These are phyloP conservation scores for Colletotrichum cordylinicola DNA, from an alignment of 2,329 filamentous ascomycete species.

Conservation along the genomic window DNA sequence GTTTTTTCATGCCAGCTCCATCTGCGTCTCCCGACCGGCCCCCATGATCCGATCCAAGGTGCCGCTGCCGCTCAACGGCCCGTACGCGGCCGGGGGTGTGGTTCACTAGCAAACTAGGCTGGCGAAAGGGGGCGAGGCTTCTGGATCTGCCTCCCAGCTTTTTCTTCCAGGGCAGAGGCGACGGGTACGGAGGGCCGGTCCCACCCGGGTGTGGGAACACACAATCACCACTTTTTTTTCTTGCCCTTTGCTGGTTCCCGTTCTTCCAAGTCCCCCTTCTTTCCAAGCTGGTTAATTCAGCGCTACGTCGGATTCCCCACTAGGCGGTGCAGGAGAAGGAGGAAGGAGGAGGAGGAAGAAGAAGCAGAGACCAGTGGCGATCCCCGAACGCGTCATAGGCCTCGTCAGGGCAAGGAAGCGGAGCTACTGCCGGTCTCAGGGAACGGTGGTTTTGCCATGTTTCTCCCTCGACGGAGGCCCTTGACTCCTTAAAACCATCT, in stretches of 20 bases:
- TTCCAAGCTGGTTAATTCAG: neutral
- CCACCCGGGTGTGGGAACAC: slow-evolving; percentile 10
- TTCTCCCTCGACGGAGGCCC: neutral
- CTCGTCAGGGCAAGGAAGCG: slow-evolving; percentile 10
- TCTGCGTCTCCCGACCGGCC: neutral
- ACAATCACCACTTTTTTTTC: neutral
- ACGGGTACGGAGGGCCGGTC: neutral
- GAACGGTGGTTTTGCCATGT: neutral
- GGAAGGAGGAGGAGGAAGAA: neutral
- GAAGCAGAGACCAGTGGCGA: neutral
- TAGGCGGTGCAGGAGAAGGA: slow-evolving; percentile 1
- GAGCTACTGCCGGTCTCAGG: neutral
- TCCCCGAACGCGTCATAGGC: slow-evolving; percentile 16
- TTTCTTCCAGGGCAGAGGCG: slow-evolving; percentile 2
- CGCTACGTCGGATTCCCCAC: neutral
- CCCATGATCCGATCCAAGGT: slow-evolving; percentile 10
- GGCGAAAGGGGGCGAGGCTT: neutral
- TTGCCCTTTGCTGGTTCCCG: neutral
- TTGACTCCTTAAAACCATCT: neutral
- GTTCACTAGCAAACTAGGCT: neutral
- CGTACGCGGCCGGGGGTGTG: neutral
- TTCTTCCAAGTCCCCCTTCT: neutral
- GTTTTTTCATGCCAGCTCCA: neutral
- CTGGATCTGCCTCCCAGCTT: neutral
- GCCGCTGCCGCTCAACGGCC: slow-evolving; percentile 12